Evolutionary conservation across 768 basidiomycete species (phyloP), one percentile per base, ranked within the genome.

Genomic region (Podaxis pistillaris): DNA sequence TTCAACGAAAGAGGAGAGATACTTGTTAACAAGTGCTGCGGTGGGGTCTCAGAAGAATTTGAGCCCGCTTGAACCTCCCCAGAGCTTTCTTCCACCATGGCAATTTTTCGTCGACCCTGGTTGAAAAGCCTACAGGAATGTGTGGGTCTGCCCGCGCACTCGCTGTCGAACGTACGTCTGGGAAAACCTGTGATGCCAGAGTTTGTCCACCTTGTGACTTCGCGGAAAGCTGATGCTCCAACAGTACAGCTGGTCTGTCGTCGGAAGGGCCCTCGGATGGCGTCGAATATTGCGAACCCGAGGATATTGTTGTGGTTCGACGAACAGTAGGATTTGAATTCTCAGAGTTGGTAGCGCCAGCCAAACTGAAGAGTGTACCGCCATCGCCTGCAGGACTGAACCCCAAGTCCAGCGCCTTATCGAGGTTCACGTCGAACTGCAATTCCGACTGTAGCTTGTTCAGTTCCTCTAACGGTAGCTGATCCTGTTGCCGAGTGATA

Each of bases 231-330:
- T 69, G 69, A 4, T 76, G 74, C 3, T 63, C 65, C 4, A 66
- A 72, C 1, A 70, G 70, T 1, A 74, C 76, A 1, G 67, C 70
- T 1, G 55, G 72, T 68, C n/a, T 74, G 73, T 0, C 74, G 75
- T 5, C 77, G 76, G 65, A 79, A 41, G 50, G 62, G 37, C 49
- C 41, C 51, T 41, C 54, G 6, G 30, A 19, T 13, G 56, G 50
- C 8, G 37, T 64, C 55, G 40, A 62, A 24, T 58, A 47, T 24
- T 40, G 62, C 0, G 44, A 56, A 11, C 28, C 54, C 2, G 61
- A 54, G 33, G 61, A 62, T 28, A 50, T 24, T 28, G 61, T 62
- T 6, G 61, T 26, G 19, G 55, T 56, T 15, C 54, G 61, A 28
- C 54, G 54, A 49, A 62, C 26, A 22, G 54, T 56, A 7, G 40